phyloP scores from a whole-genome alignment of 768 basidiomycete species.

The Lentinula aciculospora region DNA sequence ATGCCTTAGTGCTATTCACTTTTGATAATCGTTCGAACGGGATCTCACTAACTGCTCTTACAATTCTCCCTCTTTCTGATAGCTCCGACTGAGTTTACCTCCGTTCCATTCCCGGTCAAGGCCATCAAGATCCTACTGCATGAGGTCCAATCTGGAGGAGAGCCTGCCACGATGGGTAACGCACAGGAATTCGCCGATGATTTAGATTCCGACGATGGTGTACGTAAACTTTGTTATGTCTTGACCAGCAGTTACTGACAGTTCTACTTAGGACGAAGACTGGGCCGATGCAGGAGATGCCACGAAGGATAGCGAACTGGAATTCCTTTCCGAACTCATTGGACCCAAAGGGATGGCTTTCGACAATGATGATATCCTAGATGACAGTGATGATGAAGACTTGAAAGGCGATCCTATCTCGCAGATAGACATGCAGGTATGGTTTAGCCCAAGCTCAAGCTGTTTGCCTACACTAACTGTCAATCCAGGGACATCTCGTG shows the following conservation, averaged over 20 bases:
- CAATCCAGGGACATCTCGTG: conserved; percentile 56
- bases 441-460: not conserved
- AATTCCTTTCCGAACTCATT: conserved; percentile 80
- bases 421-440: conserved; percentile 73
- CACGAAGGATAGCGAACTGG: conserved; percentile 70
- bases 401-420: conserved; percentile 82
- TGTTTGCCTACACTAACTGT: not conserved
- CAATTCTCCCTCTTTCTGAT: conserved; percentile 9
- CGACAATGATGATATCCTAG: conserved; percentile 73
- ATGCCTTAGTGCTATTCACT: conserved; percentile 10
- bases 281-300: conserved; percentile 87
- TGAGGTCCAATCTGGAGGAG: conserved; percentile 78
- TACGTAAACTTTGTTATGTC: conserved; percentile 25
- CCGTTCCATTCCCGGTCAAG: conserved; percentile 86
- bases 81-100: conserved; percentile 87
- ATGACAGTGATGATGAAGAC: conserved; percentile 81
- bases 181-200: conserved; percentile 48
- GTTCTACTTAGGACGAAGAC: conserved; percentile 62
- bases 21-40: conserved; percentile 20
- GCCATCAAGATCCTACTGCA: conserved; percentile 84
- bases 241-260: not conserved
- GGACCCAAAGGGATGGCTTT: conserved; percentile 67
- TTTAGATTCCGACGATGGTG: conserved; percentile 73
- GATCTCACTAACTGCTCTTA: conserved; percentile 45
- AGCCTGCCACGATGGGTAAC: conserved; percentile 54